phyloP scores from a whole-genome alignment of 208 protist species.

The Wallacemonas sp. region DNA sequence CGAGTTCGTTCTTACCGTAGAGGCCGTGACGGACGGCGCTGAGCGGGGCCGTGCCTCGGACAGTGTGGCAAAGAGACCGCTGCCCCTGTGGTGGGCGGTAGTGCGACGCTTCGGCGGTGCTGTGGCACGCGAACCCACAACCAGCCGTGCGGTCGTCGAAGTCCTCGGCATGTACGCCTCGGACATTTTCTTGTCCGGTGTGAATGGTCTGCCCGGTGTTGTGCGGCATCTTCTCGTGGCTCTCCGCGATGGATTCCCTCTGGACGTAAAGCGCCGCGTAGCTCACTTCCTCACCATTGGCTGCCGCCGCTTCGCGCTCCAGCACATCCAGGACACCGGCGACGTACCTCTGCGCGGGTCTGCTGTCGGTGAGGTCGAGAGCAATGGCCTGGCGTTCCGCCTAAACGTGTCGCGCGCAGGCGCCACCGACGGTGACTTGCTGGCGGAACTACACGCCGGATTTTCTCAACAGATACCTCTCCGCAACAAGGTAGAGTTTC shows the following conservation, averaged over 20 bases:
- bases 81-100: slow-evolving; percentile 13
- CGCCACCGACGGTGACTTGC: slow-evolving; percentile 22
- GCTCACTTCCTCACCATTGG: slow-evolving; percentile 64
- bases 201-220: slow-evolving; percentile 34
- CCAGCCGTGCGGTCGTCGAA: slow-evolving; percentile 54
- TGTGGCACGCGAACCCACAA: slow-evolving; percentile 17
- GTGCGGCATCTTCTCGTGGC: slow-evolving; percentile 26
- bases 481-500: slow-evolving; percentile 73
- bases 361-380: slow-evolving; percentile 45
- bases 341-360: slow-evolving; percentile 30
- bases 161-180: slow-evolving; percentile 34
- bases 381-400: slow-evolving; percentile 58
- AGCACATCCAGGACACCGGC: slow-evolving; percentile 52
- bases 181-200: slow-evolving; percentile 56
- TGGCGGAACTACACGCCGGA: slow-evolving; percentile 31
- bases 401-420: slow-evolving; percentile 35
- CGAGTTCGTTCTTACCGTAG: neutral
- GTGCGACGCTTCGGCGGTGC: slow-evolving; percentile 16
- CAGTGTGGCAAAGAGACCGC: no score
- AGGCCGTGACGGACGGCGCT: no score
- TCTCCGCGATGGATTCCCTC: slow-evolving; percentile 36
- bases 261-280: slow-evolving; percentile 51
- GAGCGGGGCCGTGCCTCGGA: no score
- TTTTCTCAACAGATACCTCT: slow-evolving; percentile 38
- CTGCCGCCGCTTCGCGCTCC: slow-evolving; percentile 71